Conservation (phyloP, 2,329 filamentous ascomycete genomes). For the Fusarium graminum region DNA sequence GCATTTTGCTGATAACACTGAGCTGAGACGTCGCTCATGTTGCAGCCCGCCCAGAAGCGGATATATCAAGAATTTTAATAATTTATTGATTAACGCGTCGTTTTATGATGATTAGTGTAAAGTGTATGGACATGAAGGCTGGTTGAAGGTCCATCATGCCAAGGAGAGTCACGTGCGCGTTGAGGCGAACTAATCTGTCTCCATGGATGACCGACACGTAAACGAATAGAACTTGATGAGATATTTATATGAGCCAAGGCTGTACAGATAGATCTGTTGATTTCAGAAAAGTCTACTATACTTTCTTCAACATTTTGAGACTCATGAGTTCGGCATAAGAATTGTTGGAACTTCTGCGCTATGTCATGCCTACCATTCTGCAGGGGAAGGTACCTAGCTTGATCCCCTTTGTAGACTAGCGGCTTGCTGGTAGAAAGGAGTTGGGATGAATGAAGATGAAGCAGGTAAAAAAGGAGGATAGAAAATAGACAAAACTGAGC, state of each 20-base stretch:
- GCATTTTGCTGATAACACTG: conserved; percentile 20
- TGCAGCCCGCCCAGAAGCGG: conserved; percentile 2
- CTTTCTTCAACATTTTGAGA: no score
- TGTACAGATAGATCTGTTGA: no score
- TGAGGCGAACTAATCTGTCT: no score
- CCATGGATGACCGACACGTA: no score
- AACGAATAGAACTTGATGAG: no score
- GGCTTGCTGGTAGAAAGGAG: background rate
- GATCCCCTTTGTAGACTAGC: background rate
- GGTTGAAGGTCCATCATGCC: background rate
- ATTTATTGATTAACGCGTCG: background rate
- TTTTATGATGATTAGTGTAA: background rate
- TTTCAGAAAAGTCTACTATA: no score
- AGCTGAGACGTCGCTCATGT: conserved; percentile 13
- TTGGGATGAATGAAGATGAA: no score
- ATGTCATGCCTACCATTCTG: conserved; percentile 24
- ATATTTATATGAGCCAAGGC: no score
- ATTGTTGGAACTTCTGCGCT: background rate
- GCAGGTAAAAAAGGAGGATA: no score
- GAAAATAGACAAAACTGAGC: no score
- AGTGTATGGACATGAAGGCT: conserved; percentile 9
- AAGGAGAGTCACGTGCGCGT: background rate
- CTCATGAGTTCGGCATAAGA: no score
- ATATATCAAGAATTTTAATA: background rate
- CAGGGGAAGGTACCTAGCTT: background rate